These are phyloP conservation scores for Calonectria fujianensis DNA, from an alignment of 2,329 filamentous ascomycete species.

Conservation along the genomic window DNA sequence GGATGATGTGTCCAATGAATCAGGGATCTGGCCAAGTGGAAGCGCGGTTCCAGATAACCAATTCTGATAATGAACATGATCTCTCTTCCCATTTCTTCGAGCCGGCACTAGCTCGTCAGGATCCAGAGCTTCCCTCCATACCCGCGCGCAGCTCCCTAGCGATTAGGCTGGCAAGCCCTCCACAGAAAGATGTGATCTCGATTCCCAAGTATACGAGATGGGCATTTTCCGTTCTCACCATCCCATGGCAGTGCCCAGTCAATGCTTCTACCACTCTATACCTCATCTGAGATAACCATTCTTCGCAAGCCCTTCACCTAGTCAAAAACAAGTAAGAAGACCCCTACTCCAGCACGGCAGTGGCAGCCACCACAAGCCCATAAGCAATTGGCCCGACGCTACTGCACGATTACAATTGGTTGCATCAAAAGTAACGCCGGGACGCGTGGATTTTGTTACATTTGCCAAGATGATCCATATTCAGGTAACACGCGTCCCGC, in stretches of 20 bases:
- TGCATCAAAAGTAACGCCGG: background rate
- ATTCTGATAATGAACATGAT: no score
- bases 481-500: background rate
- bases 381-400: background rate
- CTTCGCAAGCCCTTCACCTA: background rate
- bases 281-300: background rate
- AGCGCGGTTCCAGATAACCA: no score
- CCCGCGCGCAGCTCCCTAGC: no score
- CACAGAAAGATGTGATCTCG: no score
- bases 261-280: background rate
- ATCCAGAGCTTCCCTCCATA: no score
- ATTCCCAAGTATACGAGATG: background rate
- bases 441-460: background rate
- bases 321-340: rapidly evolving
- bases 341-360: background rate
- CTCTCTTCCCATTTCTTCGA: no score
- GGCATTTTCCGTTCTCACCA: background rate
- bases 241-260: background rate
- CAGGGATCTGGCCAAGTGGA: no score
- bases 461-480: background rate
- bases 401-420: background rate
- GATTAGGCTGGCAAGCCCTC: no score
- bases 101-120: no score
- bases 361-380: background rate
- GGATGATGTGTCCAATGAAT: no score